A percentile compares a stretch with the other conserved stretches of the same genome.
Conservation (phyloP, 495 filamentous ascomycete genomes). For the Neurospora sublineolata region DNA sequence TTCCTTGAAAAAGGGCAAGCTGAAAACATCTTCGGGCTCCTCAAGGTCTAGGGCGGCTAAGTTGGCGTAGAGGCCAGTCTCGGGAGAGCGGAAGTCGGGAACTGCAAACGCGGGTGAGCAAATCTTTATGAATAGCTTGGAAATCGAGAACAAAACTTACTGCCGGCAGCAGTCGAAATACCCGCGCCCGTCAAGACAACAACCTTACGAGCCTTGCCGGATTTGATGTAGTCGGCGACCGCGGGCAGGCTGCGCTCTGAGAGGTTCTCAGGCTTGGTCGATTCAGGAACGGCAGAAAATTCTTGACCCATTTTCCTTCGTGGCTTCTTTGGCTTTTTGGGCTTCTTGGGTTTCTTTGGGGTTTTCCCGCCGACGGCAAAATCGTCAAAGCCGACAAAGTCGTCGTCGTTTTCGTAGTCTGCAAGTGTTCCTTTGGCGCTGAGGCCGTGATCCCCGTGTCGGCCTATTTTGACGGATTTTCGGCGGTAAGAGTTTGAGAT, state of each 20-base stretch:
- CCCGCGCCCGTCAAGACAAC: conserved; percentile 71
- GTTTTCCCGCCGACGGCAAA: conserved; percentile 2
- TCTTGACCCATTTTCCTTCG: conserved; percentile 35
- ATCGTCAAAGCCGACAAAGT: conserved; percentile 1
- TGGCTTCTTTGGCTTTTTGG: conserved; percentile 12
- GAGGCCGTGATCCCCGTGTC: conserved; percentile 5
- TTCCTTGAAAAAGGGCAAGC: conserved; percentile 71
- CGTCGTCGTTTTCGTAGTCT: conserved; percentile 5
- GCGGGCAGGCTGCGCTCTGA: conserved; percentile 54
- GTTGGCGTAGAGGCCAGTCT: conserved; percentile 73
- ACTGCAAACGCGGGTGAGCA: conserved; percentile 18
- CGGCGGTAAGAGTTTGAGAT: not conserved
- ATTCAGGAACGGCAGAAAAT: conserved; percentile 47
- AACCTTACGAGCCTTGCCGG: conserved; percentile 52
- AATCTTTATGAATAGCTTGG: no score
- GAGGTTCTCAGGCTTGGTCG: conserved; percentile 52
- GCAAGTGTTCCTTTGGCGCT: conserved; percentile 6
- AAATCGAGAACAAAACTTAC: conserved; percentile 19
- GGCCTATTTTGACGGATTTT: conserved; percentile 16
- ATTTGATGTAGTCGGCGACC: conserved; percentile 64
- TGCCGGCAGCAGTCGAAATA: conserved; percentile 48
- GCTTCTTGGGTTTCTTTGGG: conserved; percentile 12
- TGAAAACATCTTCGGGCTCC: conserved; percentile 69
- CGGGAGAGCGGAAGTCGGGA: conserved; percentile 66
- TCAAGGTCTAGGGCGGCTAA: conserved; percentile 73